Base-by-base conservation (phyloP, 1,139 yeast species). In the Meyerozyma sp. region DNA sequence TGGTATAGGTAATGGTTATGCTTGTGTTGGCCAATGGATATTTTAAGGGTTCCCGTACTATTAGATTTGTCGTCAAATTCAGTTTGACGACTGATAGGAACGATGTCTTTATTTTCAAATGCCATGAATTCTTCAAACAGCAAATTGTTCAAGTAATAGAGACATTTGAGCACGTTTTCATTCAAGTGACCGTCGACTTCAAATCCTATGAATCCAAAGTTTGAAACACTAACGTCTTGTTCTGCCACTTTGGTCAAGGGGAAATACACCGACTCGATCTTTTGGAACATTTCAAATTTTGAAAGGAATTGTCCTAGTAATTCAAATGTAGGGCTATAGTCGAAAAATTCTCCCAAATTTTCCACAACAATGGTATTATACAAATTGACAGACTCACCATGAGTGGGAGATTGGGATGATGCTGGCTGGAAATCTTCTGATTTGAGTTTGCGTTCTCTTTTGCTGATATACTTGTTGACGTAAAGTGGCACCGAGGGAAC, bases 241-340 rank as follows among this genome's bases (percentile, higher is more conserved):
- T 54, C 50, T 28, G 49, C 52, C 5, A 45, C 44, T 9, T 42
- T 46, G 14, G 49, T 41, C 13, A 66, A 47, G 9, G 82, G 82
- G 50, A 77, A 62, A 48, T 70, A 75, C 14, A 73, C 63, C 3
- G 68, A 59, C n/a, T 73, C 75, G 34, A 78, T 65, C 5, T 51
- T 57, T 11, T 75, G 72, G 50, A 69, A 76, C 21, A 59, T 49
- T 41, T 55, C 48, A 49, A 78, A 70, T 41, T 70, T 58, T 10
- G 57, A 46, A 8, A 65, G 40, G 36, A 76, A 57, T 16, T 51
- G 48, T 11, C 55, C 54, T 40, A 68, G 46, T 5, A 48, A 47
- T 4, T 42, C 49, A 9, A 60, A 40, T 4, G 57, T 44, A 2
- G 58, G 46, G 20, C 44, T 42, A 2, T 46, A 46, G 28, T 47